Base-by-base conservation (phyloP, 108 stramenopile species). In the Schizochytrium sp. region DNA sequence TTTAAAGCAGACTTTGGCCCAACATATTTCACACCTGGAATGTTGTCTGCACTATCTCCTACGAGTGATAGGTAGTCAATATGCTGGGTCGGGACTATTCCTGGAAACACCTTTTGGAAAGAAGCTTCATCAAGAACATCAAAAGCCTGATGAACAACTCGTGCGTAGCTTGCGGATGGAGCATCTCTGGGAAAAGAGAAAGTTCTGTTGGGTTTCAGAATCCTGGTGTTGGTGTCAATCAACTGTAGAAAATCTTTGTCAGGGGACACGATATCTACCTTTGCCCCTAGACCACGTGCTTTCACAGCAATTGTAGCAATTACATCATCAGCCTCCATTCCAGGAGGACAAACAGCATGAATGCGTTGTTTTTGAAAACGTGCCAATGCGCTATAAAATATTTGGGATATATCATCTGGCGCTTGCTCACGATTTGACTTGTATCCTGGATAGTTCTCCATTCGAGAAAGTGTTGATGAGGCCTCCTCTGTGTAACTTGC, bases 241-340 rank as follows among this genome's bases (percentile, higher is more conserved):
- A 83, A 40, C 76, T 83, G 76, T 10, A 55, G 10, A 55, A 83
- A 83, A 28, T 83, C 76, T 53, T 83, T 83, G 76, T 83, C 76
- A 53, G 28, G n/a, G 28, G 50, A 55, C 7, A 83, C 76, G 28
- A 83, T 55, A 53, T 83, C 76, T 8, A 55, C 76, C 53, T 5
- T 46, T 5, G 53, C 47, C 12, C 64, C 64, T 69, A 44, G 64
- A 38, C 12, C 28, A 8, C 12, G 7, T 1, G 76, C 76, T 0
- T 28, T 47, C 45, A 55, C 47, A 38, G 76, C 76, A 49, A 83
- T n/a, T 10, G 76, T 55, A 53, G 50, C 76, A 55, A 83, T 83
- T n/a, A 83, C 10, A 53, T 83, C 76, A 50, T 83, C 76, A 83
- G 76, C 76, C 53, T 83, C 76, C 28, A 83, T n/a, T 5, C 55